These are phyloP conservation scores for Hericium rajendrae DNA, from an alignment of 768 basidiomycete genomes.

Conservation along the genomic window DNA sequence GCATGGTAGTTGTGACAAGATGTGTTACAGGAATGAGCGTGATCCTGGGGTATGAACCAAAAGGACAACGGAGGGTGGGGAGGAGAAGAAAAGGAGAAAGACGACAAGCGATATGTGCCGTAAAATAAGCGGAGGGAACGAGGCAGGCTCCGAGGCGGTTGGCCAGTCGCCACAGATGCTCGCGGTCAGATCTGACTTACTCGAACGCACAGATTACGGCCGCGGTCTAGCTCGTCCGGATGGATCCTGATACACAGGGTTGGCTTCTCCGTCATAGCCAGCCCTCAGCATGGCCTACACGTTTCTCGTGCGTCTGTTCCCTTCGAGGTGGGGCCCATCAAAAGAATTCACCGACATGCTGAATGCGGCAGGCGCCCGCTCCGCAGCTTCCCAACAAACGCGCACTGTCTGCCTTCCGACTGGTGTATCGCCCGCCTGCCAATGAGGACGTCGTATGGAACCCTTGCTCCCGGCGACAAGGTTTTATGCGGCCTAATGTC, in stretches of 20 bases:
- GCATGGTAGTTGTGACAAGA: neutral
- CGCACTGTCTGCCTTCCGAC: neutral
- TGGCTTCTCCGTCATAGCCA: neutral
- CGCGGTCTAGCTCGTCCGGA: neutral
- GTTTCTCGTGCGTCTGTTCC: neutral
- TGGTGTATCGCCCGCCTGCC: neutral
- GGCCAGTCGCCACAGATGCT: neutral
- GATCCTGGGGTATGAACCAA: neutral
- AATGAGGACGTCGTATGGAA: too few relatives aligned
- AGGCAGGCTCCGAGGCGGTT: neutral
- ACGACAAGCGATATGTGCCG: neutral
- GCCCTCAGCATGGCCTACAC: neutral
- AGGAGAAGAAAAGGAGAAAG: neutral
- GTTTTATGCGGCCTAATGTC: neutral
- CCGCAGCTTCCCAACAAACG: neutral
- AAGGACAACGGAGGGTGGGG: neutral
- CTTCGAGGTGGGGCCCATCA: neutral
- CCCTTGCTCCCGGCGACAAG: neutral
- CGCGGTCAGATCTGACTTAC: neutral
- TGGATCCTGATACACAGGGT: neutral
- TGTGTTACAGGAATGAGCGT: neutral
- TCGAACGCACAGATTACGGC: neutral
- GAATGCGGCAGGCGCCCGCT: neutral
- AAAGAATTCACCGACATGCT: neutral
- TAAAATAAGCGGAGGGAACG: neutral